Conservation (phyloP, 1,284 basidiomycete species). For the Cryptococcus sp. region DNA sequence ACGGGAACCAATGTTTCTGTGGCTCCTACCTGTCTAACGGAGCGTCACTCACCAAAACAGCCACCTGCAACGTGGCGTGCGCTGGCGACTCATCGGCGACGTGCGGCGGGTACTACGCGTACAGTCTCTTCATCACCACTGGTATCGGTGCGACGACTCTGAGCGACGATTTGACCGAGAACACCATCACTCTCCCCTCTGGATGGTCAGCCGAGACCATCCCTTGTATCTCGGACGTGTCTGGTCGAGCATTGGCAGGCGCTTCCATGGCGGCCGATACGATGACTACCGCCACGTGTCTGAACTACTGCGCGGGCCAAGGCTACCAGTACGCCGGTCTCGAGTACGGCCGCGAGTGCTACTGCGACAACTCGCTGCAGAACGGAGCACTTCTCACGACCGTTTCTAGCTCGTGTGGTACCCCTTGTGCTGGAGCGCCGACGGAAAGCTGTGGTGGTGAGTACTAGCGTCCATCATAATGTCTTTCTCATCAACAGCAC, state of each 20-base stretch:
- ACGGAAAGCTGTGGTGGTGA: slow-evolving; percentile 10
- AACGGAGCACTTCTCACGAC: slow-evolving; percentile 22
- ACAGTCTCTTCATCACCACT: slow-evolving; percentile 19
- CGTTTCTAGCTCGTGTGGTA: slow-evolving; percentile 16
- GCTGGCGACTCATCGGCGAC: slow-evolving; percentile 22
- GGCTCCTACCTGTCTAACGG: slow-evolving; percentile 25
- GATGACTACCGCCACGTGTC: slow-evolving; percentile 22
- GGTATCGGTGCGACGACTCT: slow-evolving; percentile 20
- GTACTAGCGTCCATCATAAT: background rate
- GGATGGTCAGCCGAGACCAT: slow-evolving; percentile 12
- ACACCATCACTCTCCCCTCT: slow-evolving; percentile 13
- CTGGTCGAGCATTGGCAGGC: slow-evolving; percentile 30
- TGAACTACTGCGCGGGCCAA: slow-evolving; percentile 15
- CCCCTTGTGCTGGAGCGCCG: slow-evolving; percentile 19
- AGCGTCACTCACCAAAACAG: slow-evolving; percentile 18
- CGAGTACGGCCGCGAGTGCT: slow-evolving; percentile 26
- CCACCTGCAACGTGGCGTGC: slow-evolving; percentile 33
- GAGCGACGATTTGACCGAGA: slow-evolving; percentile 13
- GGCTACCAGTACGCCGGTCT: slow-evolving; percentile 24
- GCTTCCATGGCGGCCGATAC: slow-evolving; percentile 17
- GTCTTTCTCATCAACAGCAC: too few species aligned
- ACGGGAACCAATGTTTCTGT: slow-evolving; percentile 43
- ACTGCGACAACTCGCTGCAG: slow-evolving; percentile 20
- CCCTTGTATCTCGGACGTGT: slow-evolving; percentile 23
- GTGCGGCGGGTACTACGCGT: slow-evolving; percentile 37